These are phyloP conservation scores for Lentinula boryana DNA, from an alignment of 768 basidiomycete genomes.

Conservation along the genomic window DNA sequence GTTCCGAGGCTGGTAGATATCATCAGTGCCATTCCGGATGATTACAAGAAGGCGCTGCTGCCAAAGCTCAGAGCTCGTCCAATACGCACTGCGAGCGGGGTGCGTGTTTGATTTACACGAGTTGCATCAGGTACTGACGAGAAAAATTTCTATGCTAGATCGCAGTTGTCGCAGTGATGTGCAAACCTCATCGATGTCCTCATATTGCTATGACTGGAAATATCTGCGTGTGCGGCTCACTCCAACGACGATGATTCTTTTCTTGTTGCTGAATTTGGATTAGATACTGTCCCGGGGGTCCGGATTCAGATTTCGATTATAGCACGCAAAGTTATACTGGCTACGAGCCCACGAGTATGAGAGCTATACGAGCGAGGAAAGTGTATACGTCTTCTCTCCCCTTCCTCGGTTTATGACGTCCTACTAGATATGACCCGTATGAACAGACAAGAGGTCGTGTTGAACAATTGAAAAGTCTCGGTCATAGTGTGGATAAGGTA, in stretches of 20 bases:
- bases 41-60: constrained; percentile 87
- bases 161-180: constrained; percentile 99
- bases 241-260: neutral
- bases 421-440: constrained; percentile 73
- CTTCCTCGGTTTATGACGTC: neutral
- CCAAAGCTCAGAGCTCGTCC: constrained; percentile 91
- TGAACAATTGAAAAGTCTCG: constrained; percentile 92
- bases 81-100: constrained; percentile 94
- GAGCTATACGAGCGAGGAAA: constrained; percentile 89
- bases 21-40: constrained; percentile 96
- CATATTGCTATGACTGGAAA: constrained; percentile 99
- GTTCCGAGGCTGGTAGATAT: constrained; percentile 95
- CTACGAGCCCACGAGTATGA: constrained; percentile 97
- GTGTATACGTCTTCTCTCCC: neutral
- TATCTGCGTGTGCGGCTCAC: constrained; percentile 81
- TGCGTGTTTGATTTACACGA: constrained; percentile 30
- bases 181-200: constrained; percentile 98
- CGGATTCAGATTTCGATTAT: constrained; percentile 99
- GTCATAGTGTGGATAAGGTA: constrained; percentile 97
- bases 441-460: constrained; percentile 95
- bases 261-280: neutral
- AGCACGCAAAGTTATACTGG: constrained; percentile 96
- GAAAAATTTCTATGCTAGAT: constrained; percentile 47
- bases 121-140: neutral
- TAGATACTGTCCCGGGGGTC: constrained; percentile 97